phyloP scores from a whole-genome alignment of 108 stramenopile species.

The Cyclostephanos invisitatus region DNA sequence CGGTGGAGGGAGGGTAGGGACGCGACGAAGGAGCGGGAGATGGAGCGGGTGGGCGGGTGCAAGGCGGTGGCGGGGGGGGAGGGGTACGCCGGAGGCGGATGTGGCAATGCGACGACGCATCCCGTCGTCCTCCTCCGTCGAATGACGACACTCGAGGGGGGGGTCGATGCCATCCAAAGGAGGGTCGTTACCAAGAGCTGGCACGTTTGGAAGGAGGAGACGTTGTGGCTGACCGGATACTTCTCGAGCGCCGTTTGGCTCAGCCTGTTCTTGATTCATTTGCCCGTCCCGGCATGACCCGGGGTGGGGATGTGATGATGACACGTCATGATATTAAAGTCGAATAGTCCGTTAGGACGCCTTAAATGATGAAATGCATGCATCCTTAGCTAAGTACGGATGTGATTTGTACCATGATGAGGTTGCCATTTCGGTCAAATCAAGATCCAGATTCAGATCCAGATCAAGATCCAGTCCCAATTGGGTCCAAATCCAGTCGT shows the following conservation, averaged over 20 bases:
- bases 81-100: neutral
- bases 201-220: conserved; percentile 49
- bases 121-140: neutral
- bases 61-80: neutral
- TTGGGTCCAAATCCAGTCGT: too few species aligned
- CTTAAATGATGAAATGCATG: too few species aligned
- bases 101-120: too few species aligned
- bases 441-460: too few species aligned
- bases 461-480: too few species aligned
- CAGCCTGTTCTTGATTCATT: conserved; percentile 40
- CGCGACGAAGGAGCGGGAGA: too few species aligned
- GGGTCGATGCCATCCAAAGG: conserved; percentile 27
- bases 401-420: too few species aligned
- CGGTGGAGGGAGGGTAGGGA: conserved; percentile 36
- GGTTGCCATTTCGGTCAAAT: too few species aligned
- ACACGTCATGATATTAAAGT: too few species aligned
- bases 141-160: conserved; percentile 29
- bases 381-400: too few species aligned
- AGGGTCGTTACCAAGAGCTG: conserved; percentile 43
- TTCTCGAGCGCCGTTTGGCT: conserved; percentile 49
- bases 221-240: conserved; percentile 43
- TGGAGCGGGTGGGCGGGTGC: neutral
- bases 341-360: too few species aligned
- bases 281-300: conserved; percentile 23
- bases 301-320: too few species aligned